Percentiles rank a stretch among this genome's conserved stretches.
Evolutionary conservation across 2,329 filamentous ascomycete genomes (phyloP).

Genomic region (Dothistroma septosporum): DNA sequence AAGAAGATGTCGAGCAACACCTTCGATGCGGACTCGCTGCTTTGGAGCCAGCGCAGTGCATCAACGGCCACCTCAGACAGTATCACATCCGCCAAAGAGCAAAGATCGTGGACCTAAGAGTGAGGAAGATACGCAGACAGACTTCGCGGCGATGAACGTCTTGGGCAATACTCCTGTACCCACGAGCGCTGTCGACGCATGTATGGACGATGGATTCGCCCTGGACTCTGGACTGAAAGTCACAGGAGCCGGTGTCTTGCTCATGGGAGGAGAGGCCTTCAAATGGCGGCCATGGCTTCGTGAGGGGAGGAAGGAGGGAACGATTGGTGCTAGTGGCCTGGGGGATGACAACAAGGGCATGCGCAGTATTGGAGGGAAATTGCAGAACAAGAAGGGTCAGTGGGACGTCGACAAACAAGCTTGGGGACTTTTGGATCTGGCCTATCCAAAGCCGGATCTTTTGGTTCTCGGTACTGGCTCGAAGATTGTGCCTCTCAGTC

Average conservation of each 20-base stretch:
- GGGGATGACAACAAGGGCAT: slow-evolving; percentile 36
- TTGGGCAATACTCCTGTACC: slow-evolving; percentile 70
- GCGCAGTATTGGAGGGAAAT: slow-evolving; percentile 36
- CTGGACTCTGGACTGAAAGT: slow-evolving; percentile 77
- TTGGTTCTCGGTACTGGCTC: slow-evolving; percentile 84
- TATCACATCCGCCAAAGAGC: slow-evolving; percentile 34
- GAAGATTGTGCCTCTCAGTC: slow-evolving; percentile 70
- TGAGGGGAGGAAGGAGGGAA: slow-evolving; percentile 36
- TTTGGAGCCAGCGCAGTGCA: not conserved
- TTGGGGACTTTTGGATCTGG: slow-evolving; percentile 69
- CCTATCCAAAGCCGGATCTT: slow-evolving; percentile 92
- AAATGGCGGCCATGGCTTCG: slow-evolving; percentile 77
- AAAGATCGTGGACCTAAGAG: slow-evolving; percentile 59
- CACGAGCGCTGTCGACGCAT: slow-evolving; percentile 78
- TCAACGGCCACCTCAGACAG: not conserved
- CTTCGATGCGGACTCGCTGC: not conserved
- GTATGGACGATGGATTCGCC: slow-evolving; percentile 76
- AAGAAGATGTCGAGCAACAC: not conserved
- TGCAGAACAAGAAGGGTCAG: slow-evolving; percentile 74
- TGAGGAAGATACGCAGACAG: slow-evolving; percentile 61
- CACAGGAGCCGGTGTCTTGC: slow-evolving; percentile 64
- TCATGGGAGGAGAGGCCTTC: slow-evolving; percentile 85
- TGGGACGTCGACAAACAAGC: slow-evolving; percentile 68
- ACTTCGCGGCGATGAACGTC: slow-evolving; percentile 75
- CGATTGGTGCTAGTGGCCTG: slow-evolving; percentile 34